Conservation (phyloP, 2,329 filamentous ascomycete genomes). For the Epichloe hybrida region DNA sequence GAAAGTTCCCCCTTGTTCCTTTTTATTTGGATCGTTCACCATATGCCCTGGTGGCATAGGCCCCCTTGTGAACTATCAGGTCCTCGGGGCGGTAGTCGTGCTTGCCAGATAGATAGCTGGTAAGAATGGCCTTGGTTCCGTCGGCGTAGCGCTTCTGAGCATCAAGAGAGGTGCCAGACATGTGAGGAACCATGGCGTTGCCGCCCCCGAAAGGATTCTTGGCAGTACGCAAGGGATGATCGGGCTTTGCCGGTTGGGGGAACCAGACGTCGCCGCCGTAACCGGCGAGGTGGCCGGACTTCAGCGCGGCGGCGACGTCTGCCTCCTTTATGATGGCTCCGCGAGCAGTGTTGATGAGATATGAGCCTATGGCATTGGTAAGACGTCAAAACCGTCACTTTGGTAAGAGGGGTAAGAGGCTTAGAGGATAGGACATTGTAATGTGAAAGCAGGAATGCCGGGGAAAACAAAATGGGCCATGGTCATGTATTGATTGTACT, state of each 20-base stretch:
- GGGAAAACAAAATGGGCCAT: too few species aligned
- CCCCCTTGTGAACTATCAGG: slow-evolving; percentile 76
- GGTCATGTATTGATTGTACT: slow-evolving; percentile 12
- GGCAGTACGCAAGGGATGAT: slow-evolving; percentile 84
- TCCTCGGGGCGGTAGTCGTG: slow-evolving; percentile 84
- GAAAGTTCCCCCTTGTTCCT: neutral
- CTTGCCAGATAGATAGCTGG: slow-evolving; percentile 79
- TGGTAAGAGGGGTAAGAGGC: too few species aligned
- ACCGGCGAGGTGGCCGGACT: slow-evolving; percentile 78
- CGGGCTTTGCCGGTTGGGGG: slow-evolving; percentile 89
- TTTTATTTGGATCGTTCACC: slow-evolving; percentile 49
- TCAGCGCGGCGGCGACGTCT: slow-evolving; percentile 88
- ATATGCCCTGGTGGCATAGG: slow-evolving; percentile 92
- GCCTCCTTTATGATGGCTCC: slow-evolving; percentile 99
- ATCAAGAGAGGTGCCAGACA: slow-evolving; percentile 97
- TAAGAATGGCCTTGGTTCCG: slow-evolving; percentile 78
- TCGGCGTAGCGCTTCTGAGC: slow-evolving; percentile 86
- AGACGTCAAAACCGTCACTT: neutral
- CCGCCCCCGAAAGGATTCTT: slow-evolving; percentile 96
- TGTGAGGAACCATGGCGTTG: slow-evolving; percentile 98
- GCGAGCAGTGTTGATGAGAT: slow-evolving; percentile 97
- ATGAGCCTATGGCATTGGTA: slow-evolving; percentile 47
- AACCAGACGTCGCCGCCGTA: slow-evolving; percentile 92
- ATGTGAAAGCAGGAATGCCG: too few species aligned
- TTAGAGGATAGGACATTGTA: too few species aligned